phyloP scores from a whole-genome alignment of 768 basidiomycete species.

The Rhizopogon vesiculosus region DNA sequence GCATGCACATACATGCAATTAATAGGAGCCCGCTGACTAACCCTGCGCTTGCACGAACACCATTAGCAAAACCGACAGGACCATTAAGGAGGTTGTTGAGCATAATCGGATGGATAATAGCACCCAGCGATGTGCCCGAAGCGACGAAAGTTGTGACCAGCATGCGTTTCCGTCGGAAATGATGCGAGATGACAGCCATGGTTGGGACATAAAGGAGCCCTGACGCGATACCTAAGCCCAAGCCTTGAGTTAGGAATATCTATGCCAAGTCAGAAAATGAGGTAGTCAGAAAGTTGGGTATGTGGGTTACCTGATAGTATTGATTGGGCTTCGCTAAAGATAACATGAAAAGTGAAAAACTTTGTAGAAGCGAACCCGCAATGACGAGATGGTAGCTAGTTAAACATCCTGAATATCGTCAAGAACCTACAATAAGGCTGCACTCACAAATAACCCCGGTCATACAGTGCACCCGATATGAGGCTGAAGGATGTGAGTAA shows the following conservation, averaged over 20 bases:
- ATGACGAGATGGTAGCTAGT: background rate
- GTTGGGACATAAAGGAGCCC: conserved; percentile 41
- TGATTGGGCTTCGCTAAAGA: conserved; percentile 32
- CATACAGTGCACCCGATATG: background rate
- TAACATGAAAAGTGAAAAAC: conserved; percentile 38
- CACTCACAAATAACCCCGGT: background rate
- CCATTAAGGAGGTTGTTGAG: conserved; percentile 17
- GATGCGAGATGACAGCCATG: conserved; percentile 35
- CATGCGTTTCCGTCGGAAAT: conserved; percentile 32
- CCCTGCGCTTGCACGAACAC: conserved; percentile 38
- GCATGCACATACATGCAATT: conserved; percentile 20
- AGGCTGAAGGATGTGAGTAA: background rate
- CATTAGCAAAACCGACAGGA: conserved; percentile 29
- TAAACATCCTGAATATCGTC: background rate
- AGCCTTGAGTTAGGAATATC: conserved; percentile 42
- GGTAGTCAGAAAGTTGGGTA: background rate
- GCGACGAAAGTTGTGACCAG: conserved; percentile 35
- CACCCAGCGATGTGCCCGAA: conserved; percentile 26
- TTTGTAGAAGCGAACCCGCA: background rate
- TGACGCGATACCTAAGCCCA: conserved; percentile 35
- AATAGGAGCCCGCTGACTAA: conserved; percentile 32
- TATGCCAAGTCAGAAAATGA: conserved; percentile 7
- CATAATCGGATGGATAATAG: conserved; percentile 15
- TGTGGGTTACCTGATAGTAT: conserved; percentile 30
- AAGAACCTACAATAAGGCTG: background rate